phyloP scores from a whole-genome alignment of 2,329 filamentous ascomycete genomes.

The Epicoccum sorghinum region DNA sequence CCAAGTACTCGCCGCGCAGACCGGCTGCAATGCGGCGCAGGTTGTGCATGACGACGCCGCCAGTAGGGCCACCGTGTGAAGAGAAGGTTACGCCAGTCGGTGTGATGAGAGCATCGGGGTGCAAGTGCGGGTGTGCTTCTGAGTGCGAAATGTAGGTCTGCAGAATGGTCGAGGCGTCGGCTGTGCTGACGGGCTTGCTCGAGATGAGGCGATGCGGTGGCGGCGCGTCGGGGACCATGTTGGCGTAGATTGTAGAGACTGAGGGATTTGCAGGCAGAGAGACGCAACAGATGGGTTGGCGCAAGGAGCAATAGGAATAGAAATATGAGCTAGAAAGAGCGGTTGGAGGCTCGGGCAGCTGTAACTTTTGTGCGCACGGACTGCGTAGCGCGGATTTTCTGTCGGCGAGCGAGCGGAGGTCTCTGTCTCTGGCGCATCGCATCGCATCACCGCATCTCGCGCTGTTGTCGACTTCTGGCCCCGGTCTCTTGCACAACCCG shows the following conservation, averaged over 20 bases:
- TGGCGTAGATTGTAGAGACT: neutral
- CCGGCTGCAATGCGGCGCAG: constrained; percentile 60
- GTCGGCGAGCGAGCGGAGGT: constrained; percentile 24
- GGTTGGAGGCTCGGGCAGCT: neutral
- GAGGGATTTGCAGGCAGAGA: neutral
- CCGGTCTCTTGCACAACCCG: too few relatives aligned
- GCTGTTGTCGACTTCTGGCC: too few relatives aligned
- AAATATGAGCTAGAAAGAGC: neutral
- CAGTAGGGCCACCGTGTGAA: constrained; percentile 50
- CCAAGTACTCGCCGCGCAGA: constrained; percentile 58
- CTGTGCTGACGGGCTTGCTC: constrained; percentile 38
- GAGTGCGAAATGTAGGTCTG: constrained; percentile 50
- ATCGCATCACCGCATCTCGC: neutral
- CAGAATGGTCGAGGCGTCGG: constrained; percentile 45
- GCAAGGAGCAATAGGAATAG: neutral
- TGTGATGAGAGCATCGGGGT: constrained; percentile 56
- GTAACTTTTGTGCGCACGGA: constrained; percentile 42
- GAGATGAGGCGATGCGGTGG: constrained; percentile 47
- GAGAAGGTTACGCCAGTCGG: constrained; percentile 51
- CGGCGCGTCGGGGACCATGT: constrained; percentile 43
- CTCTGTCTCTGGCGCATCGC: neutral
- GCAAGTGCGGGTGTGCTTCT: constrained; percentile 51
- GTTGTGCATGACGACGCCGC: constrained; percentile 60
- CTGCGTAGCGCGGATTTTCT: constrained; percentile 18
- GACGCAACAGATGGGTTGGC: neutral